Evolutionary conservation across 2,329 filamentous ascomycete genomes (phyloP), one percentile per base, ranked within the genome.

Genomic region (Diaporthe citri): DNA sequence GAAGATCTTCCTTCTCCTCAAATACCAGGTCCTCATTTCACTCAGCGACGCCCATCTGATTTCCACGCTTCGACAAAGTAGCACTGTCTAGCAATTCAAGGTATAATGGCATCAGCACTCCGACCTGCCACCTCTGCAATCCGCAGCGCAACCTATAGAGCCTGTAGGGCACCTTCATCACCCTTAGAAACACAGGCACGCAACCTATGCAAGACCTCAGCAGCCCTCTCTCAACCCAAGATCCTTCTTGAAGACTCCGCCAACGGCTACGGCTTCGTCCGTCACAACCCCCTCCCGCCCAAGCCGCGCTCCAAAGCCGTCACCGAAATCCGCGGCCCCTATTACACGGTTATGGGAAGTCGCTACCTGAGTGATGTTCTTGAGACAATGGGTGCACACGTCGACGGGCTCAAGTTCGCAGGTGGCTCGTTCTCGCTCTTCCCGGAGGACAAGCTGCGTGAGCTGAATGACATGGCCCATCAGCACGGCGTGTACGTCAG

Each of bases 321-420:
- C 8, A 90, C 88, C 0, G 88, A 90, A 79, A 90, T 90, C 73
- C 83, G 88, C 46, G 88, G 88, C 0, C 88, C 88, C 6, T 90
- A 90, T 78, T 90, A 90, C 79, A 86, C 87, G 0, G 87, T 83
- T 4, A 89, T 89, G 86, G 88, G 88, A 1, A 88, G 86, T 75
- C 82, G 86, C 55, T 88, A 90, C 74, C 80, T 90, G 1, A 80
- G 84, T 28, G 88, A 90, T 82, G 84, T 90, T 5, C 82, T 90
- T 2, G 87, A 89, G 76, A 90, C 88, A 4, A 89, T 90, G 88
- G 87, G 87, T 0, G 81, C 86, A 31, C 86, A 90, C 79, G 84
- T 90, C 6, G 88, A 90, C 77, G 88, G 88, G 0, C 82, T 90
- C 62, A 90, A 90, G 76, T 90, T 90, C 77, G 87, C 88, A 0